Evolutionary conservation across 495 filamentous ascomycete species (phyloP), one percentile per base, ranked within the genome.

Genomic region (Achaetomiella virescens): DNA sequence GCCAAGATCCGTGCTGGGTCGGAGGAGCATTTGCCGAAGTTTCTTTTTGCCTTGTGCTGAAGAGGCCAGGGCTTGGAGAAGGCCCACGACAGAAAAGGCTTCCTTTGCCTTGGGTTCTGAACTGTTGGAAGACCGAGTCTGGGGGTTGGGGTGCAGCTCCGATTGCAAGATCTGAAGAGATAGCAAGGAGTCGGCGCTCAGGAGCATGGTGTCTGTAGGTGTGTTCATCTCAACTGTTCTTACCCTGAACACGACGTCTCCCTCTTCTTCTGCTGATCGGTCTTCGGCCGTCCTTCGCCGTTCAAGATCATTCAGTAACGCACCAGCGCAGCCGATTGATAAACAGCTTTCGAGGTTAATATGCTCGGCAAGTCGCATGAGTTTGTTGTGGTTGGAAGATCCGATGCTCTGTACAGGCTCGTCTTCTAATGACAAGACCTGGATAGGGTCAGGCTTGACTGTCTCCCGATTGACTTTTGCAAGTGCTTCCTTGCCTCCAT

Each of bases 81-180:
- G 75, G 4, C 91, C 93, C 59, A 87, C 95, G 1, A 98, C 70
- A 2, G 91, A 96, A n/a, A 97, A 79, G 8, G 84, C 86, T 67
- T 97, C 90, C 66, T 96, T 97, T 0, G 85, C 81, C 14, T 85
- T 85, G 0, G 85, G 85, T 8, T 79, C 76, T 6, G 79, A 83
- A 58, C 72, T 83, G 11, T 78, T 82, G 12, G 87, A 85, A 1
- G 88, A 89, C 69, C 90, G 88, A 63, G 86, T 88, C 45, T 93
- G 86, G 42, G 83, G 83, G 57, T 91, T 89, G 8, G 91, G 91
- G 70, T 93, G 89, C 17, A 82, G 84, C 61, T 97, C 91, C 6
- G 85, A 82, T 48, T 88, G 86, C 35, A 97, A 72, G 14, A 98
- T 89, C 59, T 97, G 91, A 22, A 98, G 81, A 7, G 91, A 88